Percentiles rank a stretch among this genome's conserved stretches.
Evolutionary conservation across 2,329 filamentous ascomycete species (phyloP).

Genomic region (Hymenoscyphus albidus): DNA sequence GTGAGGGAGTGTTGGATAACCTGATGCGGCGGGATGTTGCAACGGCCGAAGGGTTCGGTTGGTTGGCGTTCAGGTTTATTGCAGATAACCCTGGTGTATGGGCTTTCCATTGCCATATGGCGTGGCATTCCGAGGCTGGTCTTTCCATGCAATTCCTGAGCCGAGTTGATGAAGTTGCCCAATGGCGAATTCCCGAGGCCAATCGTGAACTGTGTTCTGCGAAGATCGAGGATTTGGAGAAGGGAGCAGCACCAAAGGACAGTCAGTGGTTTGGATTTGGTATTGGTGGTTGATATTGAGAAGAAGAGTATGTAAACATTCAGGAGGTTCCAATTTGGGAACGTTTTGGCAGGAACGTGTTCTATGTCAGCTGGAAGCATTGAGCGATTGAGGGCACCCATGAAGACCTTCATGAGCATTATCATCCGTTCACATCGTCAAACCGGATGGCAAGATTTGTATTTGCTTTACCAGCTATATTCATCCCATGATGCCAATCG

Average conservation of each 20-base stretch:
- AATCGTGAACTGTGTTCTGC: constrained; percentile 45
- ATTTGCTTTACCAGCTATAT: too few relatives aligned
- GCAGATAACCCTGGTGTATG: constrained; percentile 56
- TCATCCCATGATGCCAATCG: too few relatives aligned
- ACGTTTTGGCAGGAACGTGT: not conserved
- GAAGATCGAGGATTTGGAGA: constrained; percentile 42
- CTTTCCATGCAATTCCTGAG: constrained; percentile 58
- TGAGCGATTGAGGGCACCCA: not conserved
- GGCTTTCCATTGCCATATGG: constrained; percentile 57
- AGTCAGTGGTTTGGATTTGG: constrained; percentile 41
- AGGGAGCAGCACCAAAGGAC: constrained; percentile 48
- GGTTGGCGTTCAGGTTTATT: constrained; percentile 51
- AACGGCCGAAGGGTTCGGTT: constrained; percentile 51
- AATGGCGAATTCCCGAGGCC: constrained; percentile 43
- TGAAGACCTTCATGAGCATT: not conserved
- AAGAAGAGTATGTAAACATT: not conserved
- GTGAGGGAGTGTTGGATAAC: constrained; percentile 35
- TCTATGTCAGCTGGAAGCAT: not conserved
- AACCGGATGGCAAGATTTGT: not conserved
- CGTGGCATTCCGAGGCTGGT: constrained; percentile 56
- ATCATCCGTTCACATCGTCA: not conserved
- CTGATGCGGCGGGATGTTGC: constrained; percentile 50
- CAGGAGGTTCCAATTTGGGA: not conserved
- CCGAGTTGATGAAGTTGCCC: constrained; percentile 43
- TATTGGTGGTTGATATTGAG: constrained; percentile 18